Percentiles rank a stretch among this genome's conserved stretches.
These are phyloP conservation scores for Friedmanniomyces endolithicus DNA, from an alignment of 495 filamentous ascomycete species.

Conservation along the genomic window DNA sequence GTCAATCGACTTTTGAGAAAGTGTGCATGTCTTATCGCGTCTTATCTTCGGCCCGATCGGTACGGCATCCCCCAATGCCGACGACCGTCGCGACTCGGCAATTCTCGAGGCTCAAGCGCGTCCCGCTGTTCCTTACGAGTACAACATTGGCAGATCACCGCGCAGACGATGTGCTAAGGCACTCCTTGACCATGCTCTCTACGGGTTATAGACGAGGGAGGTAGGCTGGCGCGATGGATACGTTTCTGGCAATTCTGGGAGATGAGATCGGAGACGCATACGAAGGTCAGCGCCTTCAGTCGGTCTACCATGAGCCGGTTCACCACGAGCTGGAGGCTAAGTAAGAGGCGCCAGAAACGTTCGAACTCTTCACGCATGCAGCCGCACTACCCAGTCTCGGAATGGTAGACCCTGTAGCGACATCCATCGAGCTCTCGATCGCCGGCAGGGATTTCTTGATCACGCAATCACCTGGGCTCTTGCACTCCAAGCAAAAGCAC, in stretches of 20 bases:
- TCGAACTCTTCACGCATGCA: slow-evolving; percentile 65
- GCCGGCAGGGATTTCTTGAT: slow-evolving; percentile 60
- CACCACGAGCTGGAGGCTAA: not conserved
- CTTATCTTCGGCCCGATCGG: no score
- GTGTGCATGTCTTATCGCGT: no score
- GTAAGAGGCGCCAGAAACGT: slow-evolving; percentile 51
- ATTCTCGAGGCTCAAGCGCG: no score
- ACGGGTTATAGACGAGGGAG: no score
- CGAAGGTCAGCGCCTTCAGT: slow-evolving; percentile 23
- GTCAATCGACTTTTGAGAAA: no score
- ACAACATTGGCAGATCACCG: no score
- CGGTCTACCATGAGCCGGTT: not conserved
- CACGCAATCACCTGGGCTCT: slow-evolving; percentile 70
- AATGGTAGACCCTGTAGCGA: slow-evolving; percentile 61
- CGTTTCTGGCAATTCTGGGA: slow-evolving; percentile 25
- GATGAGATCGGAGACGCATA: slow-evolving; percentile 26
- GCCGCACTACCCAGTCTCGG: slow-evolving; percentile 64
- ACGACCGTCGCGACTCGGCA: no score
- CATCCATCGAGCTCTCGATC: slow-evolving; percentile 54
- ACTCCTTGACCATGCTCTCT: no score
- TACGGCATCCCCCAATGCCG: no score
- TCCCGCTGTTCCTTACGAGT: no score
- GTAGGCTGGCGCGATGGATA: not conserved
- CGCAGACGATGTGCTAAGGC: no score
- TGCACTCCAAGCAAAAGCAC: slow-evolving; percentile 61